Base-by-base conservation (phyloP, 2,329 filamentous ascomycete genomes). In the Ophiostoma fasciatum region DNA sequence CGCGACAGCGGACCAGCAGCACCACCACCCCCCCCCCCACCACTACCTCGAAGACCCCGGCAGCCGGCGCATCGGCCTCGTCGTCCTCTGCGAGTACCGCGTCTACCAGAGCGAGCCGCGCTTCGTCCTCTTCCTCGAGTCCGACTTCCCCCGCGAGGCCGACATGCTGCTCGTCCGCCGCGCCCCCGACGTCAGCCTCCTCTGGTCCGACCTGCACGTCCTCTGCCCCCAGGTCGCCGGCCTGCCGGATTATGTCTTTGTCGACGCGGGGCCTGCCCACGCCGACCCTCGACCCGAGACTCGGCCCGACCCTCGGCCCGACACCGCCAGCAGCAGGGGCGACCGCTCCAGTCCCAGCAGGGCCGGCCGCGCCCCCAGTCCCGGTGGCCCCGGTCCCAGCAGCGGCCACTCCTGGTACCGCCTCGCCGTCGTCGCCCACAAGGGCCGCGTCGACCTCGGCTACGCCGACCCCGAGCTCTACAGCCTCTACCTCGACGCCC, bases 91-190 rank as follows among this genome's bases (percentile, higher is more conserved):
- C 22, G 22, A 37, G 22, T 40, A 40, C 32, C 31, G 28, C n/a
- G 7, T n/a, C 22, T 18, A 21, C 12, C n/a, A 28, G 26, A 12
- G 8, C 13, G 21, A 25, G 13, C 38, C 38, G 6, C 7, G 23
- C 7, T 29, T 40, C 15, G 14, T 28, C 28, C 8, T 42, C 9
- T 42, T 37, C 15, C 15, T 19, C 8, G 40, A 36, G 20, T 28
- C 28, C 5, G 34, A 29, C 11, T 33, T 35, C 28, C 28, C 28
- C 2, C 31, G 28, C 5, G 37, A 42, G 34, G 29, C 36, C 7
- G 37, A 33, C 9, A 37, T 42, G 37, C 29, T 42, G 18, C 30
- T 42, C 21, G 23, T 30, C 10, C 40, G 33, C 13, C 34, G 40
- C 13, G 28, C 28, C 7, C 34, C 34, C 2, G 28, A 35, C 28